These are phyloP conservation scores for Plasmodium knowlesi DNA, from an alignment of 169 alveolate genomes.

Conservation along the genomic window DNA sequence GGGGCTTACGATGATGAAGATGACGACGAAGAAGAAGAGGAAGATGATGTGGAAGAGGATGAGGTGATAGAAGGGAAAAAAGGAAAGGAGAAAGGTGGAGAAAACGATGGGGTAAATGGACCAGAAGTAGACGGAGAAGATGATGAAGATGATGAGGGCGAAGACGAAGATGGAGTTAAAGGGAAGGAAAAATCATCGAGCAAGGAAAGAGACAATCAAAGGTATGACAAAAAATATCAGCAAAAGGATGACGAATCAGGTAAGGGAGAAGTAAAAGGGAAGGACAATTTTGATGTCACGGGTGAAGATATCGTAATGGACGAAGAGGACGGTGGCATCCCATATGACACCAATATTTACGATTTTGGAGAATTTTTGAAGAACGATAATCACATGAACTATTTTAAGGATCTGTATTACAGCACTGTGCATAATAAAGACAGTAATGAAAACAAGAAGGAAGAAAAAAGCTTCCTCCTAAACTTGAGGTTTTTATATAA, in stretches of 20 bases:
- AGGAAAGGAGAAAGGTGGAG: neutral
- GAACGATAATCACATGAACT: neutral
- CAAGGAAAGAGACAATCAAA: neutral
- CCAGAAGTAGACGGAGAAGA: neutral
- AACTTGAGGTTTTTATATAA: slow-evolving; percentile 28
- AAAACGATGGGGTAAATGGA: neutral
- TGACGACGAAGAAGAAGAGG: slow-evolving; percentile 1
- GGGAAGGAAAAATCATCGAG: neutral
- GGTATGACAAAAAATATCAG: neutral
- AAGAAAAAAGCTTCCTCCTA: neutral
- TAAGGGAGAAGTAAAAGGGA: neutral
- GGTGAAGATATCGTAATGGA: slow-evolving; percentile 2
- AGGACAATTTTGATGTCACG: neutral
- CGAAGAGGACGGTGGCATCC: neutral
- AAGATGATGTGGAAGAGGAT: neutral
- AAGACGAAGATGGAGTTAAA: slow-evolving; percentile 16
- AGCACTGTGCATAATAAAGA: neutral
- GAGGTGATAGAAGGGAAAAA: neutral
- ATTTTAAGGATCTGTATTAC: slow-evolving; percentile 33
- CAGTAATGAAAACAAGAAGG: neutral
- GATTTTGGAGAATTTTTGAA: neutral
- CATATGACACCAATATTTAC: neutral
- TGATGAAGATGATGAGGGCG: neutral
- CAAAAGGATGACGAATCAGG: neutral
- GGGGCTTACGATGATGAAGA: slow-evolving; percentile 5